Evolutionary conservation across 192 early-diverging fungal species (phyloP).

Genomic region (Spinellus fusiger): DNA sequence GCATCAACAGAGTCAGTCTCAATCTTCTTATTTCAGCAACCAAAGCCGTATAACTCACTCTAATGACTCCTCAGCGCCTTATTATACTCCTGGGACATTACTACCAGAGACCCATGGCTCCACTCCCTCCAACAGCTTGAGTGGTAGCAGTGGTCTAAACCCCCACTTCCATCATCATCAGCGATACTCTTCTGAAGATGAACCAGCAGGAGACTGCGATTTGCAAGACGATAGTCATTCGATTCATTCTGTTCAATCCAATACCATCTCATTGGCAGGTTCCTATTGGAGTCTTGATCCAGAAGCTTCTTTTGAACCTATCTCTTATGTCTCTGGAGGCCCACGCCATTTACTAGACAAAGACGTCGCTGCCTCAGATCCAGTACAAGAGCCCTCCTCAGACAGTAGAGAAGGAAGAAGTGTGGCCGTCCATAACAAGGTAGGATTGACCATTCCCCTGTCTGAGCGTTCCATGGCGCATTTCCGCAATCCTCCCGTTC

Average conservation of each 20-base stretch:
- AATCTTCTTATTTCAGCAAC: constrained; percentile 20
- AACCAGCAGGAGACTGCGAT: background rate
- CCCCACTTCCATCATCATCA: background rate
- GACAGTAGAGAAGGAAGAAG: constrained; percentile 11
- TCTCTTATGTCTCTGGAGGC: constrained; percentile 1
- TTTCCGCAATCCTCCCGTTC: background rate
- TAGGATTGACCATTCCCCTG: constrained; percentile 7
- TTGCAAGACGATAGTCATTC: constrained; percentile 10
- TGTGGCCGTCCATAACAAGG: constrained; percentile 7
- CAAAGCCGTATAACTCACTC: background rate
- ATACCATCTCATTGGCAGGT: constrained; percentile 11
- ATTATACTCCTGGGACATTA: background rate
- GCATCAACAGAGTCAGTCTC: constrained; percentile 16
- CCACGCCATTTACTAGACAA: background rate
- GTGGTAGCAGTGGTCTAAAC: constrained; percentile 8
- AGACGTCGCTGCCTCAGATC: constrained; percentile 1
- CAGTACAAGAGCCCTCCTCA: constrained; percentile 2
- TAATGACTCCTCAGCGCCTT: background rate
- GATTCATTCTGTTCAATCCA: constrained; percentile 4
- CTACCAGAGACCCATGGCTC: background rate
- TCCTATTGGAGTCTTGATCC: constrained; percentile 11
- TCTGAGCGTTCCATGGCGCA: background rate
- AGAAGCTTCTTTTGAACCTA: constrained; percentile 6
- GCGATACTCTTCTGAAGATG: constrained; percentile 8
- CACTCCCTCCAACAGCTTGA: constrained; percentile 10